A percentile compares a stretch with the other conserved stretches of the same genome.
Evolutionary conservation across 805 yeast genomes (phyloP).

Genomic region (Saccharomycopsis sp.): DNA sequence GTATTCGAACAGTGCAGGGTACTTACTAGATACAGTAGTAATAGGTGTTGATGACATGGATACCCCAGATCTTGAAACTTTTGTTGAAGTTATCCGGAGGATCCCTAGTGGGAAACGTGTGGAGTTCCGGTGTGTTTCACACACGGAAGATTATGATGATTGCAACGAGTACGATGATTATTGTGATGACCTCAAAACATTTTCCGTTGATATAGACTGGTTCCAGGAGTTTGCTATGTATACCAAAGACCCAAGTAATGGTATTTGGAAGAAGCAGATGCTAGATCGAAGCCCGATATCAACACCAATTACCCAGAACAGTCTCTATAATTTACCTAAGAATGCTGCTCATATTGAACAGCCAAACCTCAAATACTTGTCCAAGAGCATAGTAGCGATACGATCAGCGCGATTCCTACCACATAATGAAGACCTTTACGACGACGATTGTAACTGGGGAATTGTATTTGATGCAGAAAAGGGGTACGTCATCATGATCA

Average conservation of each 20-base stretch:
- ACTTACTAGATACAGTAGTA: neutral
- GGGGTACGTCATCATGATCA: conserved; percentile 63
- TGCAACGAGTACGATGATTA: neutral
- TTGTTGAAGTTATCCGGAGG: conserved; percentile 55
- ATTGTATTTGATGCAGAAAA: conserved; percentile 72
- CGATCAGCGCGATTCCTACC: neutral
- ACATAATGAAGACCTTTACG: neutral
- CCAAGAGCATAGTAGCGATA: neutral
- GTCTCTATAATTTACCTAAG: neutral
- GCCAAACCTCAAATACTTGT: neutral
- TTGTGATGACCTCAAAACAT: neutral
- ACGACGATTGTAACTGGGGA: conserved; percentile 34
- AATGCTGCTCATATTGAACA: neutral
- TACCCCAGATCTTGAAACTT: conserved; percentile 56
- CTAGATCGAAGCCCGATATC: neutral
- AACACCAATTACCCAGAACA: neutral
- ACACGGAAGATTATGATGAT: neutral
- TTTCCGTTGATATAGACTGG: neutral
- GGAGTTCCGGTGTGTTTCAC: neutral
- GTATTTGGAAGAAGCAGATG: neutral
- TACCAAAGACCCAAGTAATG: neutral
- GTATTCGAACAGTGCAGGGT: neutral
- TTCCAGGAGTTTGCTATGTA: neutral
- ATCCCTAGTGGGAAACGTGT: conserved; percentile 36
- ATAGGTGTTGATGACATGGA: neutral